Percentiles rank a stretch among this genome's conserved stretches.
phyloP scores from a whole-genome alignment of 129 eudicot genomes.

The Escallonia herrerae region DNA sequence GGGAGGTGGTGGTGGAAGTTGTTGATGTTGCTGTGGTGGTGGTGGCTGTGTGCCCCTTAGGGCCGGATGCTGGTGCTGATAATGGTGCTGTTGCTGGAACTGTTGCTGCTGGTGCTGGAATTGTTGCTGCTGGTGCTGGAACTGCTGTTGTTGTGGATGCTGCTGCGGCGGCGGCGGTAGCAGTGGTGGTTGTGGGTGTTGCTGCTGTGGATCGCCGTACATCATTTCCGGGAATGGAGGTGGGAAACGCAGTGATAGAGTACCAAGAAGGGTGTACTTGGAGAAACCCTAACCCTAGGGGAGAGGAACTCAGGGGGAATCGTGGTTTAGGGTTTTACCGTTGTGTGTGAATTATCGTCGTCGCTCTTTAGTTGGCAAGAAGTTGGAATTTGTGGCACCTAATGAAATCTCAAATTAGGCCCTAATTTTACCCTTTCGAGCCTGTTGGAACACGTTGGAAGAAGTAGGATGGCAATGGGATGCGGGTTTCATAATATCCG shows the following conservation, averaged over 20 bases:
- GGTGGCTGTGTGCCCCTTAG: slow-evolving; percentile 5
- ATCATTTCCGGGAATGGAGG: slow-evolving; percentile 26
- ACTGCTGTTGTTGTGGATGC: slow-evolving; percentile 19
- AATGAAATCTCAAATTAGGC: too few relatives aligned
- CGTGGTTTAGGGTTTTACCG: too few relatives aligned
- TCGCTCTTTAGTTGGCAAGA: too few relatives aligned
- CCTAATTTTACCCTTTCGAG: too few relatives aligned
- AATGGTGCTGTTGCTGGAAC: too few relatives aligned
- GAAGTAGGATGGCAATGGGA: too few relatives aligned
- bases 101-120: slow-evolving; percentile 53
- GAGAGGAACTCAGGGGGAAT: background rate
- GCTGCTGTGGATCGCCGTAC: slow-evolving; percentile 73
- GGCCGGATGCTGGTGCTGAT: slow-evolving; percentile 6
- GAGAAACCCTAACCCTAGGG: slow-evolving; percentile 1
- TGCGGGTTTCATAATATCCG: too few relatives aligned
- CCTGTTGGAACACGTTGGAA: too few relatives aligned
- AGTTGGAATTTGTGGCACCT: too few relatives aligned
- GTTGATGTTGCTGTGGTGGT: slow-evolving; percentile 33
- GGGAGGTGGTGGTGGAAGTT: slow-evolving; percentile 50
- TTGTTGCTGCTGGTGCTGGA: slow-evolving; percentile 34
- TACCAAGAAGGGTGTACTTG: background rate
- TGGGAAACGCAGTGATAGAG: background rate
- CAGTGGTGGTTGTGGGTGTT: slow-evolving; percentile 37
- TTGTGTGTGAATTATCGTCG: too few relatives aligned
- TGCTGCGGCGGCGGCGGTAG: slow-evolving; percentile 40